phyloP scores from a whole-genome alignment of 2,329 filamentous ascomycete genomes.

The Penicillium italicum region DNA sequence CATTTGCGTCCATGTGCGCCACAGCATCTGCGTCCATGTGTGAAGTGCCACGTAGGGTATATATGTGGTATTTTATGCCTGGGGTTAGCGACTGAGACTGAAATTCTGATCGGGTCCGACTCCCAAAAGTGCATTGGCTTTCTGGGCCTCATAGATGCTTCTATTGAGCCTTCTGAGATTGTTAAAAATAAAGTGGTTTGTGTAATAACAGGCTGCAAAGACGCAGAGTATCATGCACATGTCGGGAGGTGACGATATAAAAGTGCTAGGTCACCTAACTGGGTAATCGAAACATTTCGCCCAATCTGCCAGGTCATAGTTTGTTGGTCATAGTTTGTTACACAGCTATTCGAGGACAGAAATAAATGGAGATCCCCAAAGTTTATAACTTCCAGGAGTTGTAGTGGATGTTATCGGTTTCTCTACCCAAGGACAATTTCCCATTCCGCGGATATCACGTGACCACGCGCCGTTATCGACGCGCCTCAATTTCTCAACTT shows the following conservation, averaged over 20 bases:
- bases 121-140: no score
- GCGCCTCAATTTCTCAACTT: conserved; percentile 7
- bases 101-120: not conserved
- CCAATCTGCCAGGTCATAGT: not conserved
- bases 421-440: not conserved
- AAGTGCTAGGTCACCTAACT: not conserved
- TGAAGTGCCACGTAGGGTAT: not conserved
- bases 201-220: not conserved
- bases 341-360: not conserved
- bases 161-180: no score
- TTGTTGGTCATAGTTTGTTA: not conserved
- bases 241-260: not conserved
- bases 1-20: not conserved
- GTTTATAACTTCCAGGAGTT: not conserved
- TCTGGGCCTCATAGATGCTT: no score
- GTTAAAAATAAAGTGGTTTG: not conserved
- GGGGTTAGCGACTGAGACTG: not conserved
- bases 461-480: conserved; percentile 13
- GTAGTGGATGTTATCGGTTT: not conserved
- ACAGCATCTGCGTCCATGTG: not conserved
- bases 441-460: conserved; percentile 2
- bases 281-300: no score
- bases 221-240: not conserved
- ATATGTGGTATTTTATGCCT: not conserved
- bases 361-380: not conserved